Conservation (phyloP, 2,329 filamentous ascomycete genomes). For the Xylariaceae sp. region DNA sequence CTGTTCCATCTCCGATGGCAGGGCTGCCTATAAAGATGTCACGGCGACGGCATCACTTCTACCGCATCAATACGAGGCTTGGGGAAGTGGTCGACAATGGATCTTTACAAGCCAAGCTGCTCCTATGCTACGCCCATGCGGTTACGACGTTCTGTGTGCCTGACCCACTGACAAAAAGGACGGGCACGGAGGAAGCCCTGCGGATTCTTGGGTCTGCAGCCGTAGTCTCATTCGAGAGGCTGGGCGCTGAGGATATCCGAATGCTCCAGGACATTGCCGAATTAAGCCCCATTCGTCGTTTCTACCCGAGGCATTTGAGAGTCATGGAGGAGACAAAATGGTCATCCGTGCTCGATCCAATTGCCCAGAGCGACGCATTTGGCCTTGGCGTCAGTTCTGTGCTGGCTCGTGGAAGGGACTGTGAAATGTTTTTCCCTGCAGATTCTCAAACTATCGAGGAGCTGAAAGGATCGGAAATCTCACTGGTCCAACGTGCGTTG, state of each 20-base stretch:
- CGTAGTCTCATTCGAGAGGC: not conserved
- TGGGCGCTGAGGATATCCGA: not conserved
- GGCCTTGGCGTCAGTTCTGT: not conserved
- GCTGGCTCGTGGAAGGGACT: not conserved
- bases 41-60: not conserved
- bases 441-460: not conserved
- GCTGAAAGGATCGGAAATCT: not conserved
- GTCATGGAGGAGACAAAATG: not conserved
- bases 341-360: not conserved
- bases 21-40: not conserved
- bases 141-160: conserved; percentile 50
- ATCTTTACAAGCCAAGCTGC: not conserved
- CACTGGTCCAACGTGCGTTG: not conserved
- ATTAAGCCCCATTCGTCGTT: not conserved
- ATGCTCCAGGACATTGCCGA: no score
- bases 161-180: conserved; percentile 49
- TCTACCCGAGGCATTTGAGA: not conserved
- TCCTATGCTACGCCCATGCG: conserved; percentile 40
- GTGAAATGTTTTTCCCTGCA: not conserved
- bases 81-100: not conserved
- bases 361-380: not conserved
- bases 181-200: conserved; percentile 54
- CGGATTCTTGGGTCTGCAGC: conserved; percentile 36
- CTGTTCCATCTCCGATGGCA: not conserved
- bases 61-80: not conserved